A percentile compares a stretch with the other conserved stretches of the same genome.
Conservation (phyloP, 192 early-diverging fungal species). For the Entomortierella lignicola region DNA sequence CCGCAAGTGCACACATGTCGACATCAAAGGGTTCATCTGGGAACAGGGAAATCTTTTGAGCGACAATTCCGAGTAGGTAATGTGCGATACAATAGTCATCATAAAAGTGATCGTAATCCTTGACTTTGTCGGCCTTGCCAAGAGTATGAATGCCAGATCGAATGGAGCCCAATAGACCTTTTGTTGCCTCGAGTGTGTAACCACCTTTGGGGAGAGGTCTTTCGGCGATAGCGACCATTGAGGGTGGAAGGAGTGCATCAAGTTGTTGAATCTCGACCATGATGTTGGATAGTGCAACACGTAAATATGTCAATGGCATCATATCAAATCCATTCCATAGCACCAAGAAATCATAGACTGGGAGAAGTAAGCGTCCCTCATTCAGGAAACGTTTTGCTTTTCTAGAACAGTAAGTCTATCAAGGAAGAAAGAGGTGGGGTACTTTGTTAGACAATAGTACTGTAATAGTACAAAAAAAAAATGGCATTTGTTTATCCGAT, state of each 20-base stretch:
- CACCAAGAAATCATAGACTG: constrained; percentile 82
- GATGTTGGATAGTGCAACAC: constrained; percentile 42
- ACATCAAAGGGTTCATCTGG: constrained; percentile 46
- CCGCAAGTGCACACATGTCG: constrained; percentile 35
- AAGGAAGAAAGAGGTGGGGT: neutral
- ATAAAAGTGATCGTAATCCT: constrained; percentile 65
- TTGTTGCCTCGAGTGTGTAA: constrained; percentile 49
- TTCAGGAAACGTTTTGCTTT: constrained; percentile 86
- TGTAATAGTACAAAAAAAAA: too few species aligned
- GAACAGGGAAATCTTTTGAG: constrained; percentile 68
- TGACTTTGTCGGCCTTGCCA: constrained; percentile 22
- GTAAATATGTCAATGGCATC: constrained; percentile 61
- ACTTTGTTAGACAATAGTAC: neutral
- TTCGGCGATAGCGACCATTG: constrained; percentile 40
- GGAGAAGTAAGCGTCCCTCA: constrained; percentile 70
- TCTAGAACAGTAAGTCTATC: constrained; percentile 80
- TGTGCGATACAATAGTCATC: constrained; percentile 84
- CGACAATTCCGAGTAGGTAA: constrained; percentile 72
- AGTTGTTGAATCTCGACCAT: constrained; percentile 33
- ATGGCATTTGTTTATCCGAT: too few species aligned
- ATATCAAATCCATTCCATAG: constrained; percentile 80
- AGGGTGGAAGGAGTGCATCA: constrained; percentile 25
- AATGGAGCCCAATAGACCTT: constrained; percentile 47
- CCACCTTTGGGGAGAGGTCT: constrained; percentile 22
- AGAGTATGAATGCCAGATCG: constrained; percentile 30